These are phyloP conservation scores for Hypomyces rosellus DNA, from an alignment of 2,329 filamentous ascomycete genomes.

Conservation along the genomic window DNA sequence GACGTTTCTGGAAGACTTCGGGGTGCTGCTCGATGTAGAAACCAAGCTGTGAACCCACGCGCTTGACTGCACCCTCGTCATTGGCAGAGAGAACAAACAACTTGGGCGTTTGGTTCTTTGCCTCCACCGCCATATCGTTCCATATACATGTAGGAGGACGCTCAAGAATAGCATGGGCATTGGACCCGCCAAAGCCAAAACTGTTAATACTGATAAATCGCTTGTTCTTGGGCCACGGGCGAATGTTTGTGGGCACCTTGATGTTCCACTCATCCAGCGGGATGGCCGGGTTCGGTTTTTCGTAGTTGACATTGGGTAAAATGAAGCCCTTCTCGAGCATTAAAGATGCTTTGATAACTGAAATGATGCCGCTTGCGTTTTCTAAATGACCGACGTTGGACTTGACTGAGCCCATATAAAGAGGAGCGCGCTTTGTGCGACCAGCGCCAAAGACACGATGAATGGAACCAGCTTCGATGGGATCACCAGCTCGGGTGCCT, in stretches of 20 bases:
- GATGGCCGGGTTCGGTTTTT: slow-evolving; percentile 42
- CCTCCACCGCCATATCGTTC: slow-evolving; percentile 7
- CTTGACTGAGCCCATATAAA: slow-evolving; percentile 44
- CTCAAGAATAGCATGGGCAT: slow-evolving; percentile 37
- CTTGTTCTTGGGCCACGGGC: slow-evolving; percentile 43
- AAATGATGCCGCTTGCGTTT: slow-evolving; percentile 44
- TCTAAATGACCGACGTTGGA: slow-evolving; percentile 48
- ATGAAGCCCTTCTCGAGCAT: slow-evolving; percentile 46
- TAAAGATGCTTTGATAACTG: slow-evolving; percentile 45
- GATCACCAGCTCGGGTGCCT: slow-evolving; percentile 50
- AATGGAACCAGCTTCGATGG: slow-evolving; percentile 47
- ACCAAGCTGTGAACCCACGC: slow-evolving; percentile 25
- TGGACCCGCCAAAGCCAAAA: slow-evolving; percentile 42
- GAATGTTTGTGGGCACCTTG: slow-evolving; percentile 37
- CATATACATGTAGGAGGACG: slow-evolving; percentile 3
- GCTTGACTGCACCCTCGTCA: slow-evolving; percentile 28
- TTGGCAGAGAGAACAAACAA: slow-evolving; percentile 39
- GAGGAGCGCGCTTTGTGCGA: slow-evolving; percentile 33
- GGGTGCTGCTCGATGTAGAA: slow-evolving; percentile 36
- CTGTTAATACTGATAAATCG: slow-evolving; percentile 45
- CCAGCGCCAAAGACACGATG: slow-evolving; percentile 35
- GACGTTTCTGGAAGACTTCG: slow-evolving; percentile 35
- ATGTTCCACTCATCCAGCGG: slow-evolving; percentile 45
- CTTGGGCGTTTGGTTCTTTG: slow-evolving; percentile 21
- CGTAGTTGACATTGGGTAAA: slow-evolving; percentile 44